Conservation (phyloP, 805 yeast species). For the Kodamaea nitidulidarum region DNA sequence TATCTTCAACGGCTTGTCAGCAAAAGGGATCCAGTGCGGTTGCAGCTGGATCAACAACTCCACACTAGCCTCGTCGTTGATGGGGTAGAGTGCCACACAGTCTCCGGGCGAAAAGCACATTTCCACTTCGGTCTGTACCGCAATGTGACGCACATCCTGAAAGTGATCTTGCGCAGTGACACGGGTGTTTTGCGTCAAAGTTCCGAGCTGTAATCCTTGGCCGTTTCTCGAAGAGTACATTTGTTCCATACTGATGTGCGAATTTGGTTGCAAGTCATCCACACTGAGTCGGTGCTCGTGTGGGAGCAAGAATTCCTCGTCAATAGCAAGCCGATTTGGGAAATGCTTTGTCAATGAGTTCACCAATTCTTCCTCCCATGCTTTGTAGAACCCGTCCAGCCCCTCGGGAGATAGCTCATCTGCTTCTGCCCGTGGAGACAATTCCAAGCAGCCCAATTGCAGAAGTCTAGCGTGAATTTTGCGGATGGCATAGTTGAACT, state of each 20-base stretch:
- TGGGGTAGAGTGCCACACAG: conserved; percentile 70
- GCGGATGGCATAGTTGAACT: conserved; percentile 81
- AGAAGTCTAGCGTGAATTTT: conserved; percentile 73
- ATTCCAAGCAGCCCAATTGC: conserved; percentile 78
- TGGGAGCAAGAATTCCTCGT: conserved; percentile 11
- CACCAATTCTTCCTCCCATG: conserved; percentile 60
- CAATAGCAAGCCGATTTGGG: conserved; percentile 20
- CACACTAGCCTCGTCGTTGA: conserved; percentile 62
- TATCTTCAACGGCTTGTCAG: conserved; percentile 53
- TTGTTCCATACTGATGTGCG: conserved; percentile 7
- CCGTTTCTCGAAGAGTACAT: conserved; percentile 12
- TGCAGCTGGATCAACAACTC: conserved; percentile 62
- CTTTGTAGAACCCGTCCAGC: conserved; percentile 70
- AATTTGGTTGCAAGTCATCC: conserved; percentile 16
- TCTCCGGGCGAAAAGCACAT: conserved; percentile 70
- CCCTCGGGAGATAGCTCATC: conserved; percentile 83
- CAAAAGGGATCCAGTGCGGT: conserved; percentile 62
- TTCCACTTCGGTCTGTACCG: conserved; percentile 31
- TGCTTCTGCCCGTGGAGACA: conserved; percentile 76
- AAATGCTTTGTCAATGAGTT: conserved; percentile 20
- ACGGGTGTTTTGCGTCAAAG: conserved; percentile 48
- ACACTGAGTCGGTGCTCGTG: background rate
- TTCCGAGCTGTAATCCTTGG: conserved; percentile 34
- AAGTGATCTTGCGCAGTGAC: conserved; percentile 72
- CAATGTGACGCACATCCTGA: conserved; percentile 79